phyloP scores from a whole-genome alignment of 805 yeast species.

The Teunomyces lycoperdinae region DNA sequence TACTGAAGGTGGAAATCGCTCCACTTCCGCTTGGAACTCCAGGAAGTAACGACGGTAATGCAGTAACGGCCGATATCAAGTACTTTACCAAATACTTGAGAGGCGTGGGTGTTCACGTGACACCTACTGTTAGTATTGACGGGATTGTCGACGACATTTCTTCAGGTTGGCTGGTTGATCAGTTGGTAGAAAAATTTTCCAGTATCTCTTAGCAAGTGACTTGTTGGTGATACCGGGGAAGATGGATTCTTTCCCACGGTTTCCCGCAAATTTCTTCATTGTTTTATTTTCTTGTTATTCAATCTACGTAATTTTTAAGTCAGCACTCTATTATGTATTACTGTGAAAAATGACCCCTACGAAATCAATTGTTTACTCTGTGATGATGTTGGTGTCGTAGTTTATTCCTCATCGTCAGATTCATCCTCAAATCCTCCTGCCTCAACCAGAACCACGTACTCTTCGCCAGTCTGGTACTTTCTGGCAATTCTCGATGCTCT shows the following conservation, averaged over 20 bases:
- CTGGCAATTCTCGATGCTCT: conserved; percentile 72
- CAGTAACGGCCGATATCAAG: conserved; percentile 60
- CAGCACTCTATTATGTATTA: conserved; percentile 7
- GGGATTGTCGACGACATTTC: conserved; percentile 65
- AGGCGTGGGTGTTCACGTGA: conserved; percentile 78
- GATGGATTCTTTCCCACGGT: too few relatives aligned
- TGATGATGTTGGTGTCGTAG: neutral
- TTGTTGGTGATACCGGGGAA: too few relatives aligned
- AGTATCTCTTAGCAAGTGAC: neutral
- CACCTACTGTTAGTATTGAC: conserved; percentile 73
- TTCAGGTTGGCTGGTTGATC: conserved; percentile 55
- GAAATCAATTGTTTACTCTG: too few relatives aligned
- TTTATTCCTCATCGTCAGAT: conserved; percentile 50
- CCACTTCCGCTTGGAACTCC: conserved; percentile 21
- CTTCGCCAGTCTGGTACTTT: conserved; percentile 56
- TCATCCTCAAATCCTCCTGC: conserved; percentile 56
- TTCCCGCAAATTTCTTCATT: too few relatives aligned
- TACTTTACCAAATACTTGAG: conserved; percentile 71
- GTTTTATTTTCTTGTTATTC: too few relatives aligned
- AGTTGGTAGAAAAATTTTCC: conserved; percentile 40
- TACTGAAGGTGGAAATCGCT: conserved; percentile 37
- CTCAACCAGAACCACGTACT: conserved; percentile 60
- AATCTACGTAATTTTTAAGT: too few relatives aligned
- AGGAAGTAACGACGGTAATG: conserved; percentile 56
- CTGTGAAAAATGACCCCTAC: neutral